phyloP scores from a whole-genome alignment of 2,329 filamentous ascomycete species.

The Sporothrix curviconia region DNA sequence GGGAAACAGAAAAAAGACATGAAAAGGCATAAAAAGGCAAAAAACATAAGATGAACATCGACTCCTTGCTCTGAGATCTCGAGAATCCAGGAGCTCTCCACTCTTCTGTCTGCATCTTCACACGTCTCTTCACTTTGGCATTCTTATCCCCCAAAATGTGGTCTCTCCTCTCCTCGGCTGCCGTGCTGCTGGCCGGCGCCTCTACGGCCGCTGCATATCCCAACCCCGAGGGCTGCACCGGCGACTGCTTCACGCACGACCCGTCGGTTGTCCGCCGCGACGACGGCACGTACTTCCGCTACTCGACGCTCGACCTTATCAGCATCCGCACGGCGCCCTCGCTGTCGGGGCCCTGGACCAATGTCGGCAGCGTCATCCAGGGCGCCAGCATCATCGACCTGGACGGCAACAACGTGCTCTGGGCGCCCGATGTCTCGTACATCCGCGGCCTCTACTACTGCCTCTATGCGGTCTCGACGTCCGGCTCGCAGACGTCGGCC shows the following conservation, averaged over 20 bases:
- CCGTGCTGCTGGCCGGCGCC: neutral
- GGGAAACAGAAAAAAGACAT: no score
- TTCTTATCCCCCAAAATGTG: neutral
- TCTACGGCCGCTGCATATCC: conserved; percentile 23
- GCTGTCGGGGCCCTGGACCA: conserved; percentile 36
- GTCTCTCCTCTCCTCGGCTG: neutral
- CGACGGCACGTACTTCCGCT: conserved; percentile 38
- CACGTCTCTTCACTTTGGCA: neutral
- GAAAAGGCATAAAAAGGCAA: no score
- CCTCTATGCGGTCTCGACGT: conserved; percentile 52
- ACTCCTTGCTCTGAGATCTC: neutral
- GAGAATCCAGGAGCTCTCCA: neutral
- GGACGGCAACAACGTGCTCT: conserved; percentile 35
- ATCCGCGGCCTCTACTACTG: conserved; percentile 31
- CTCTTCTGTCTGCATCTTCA: neutral
- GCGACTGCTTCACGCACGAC: conserved; percentile 33
- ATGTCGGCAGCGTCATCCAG: conserved; percentile 34
- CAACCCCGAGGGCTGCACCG: conserved; percentile 30
- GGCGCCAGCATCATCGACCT: conserved; percentile 34
- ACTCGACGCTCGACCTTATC: conserved; percentile 36
- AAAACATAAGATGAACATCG: neutral
- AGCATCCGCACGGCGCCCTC: conserved; percentile 33
- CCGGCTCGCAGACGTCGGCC: conserved; percentile 49
- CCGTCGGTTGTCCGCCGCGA: conserved; percentile 33
- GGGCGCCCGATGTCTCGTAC: conserved; percentile 41